Conservation (phyloP, 345 rosid species). For the Populus alba region DNA sequence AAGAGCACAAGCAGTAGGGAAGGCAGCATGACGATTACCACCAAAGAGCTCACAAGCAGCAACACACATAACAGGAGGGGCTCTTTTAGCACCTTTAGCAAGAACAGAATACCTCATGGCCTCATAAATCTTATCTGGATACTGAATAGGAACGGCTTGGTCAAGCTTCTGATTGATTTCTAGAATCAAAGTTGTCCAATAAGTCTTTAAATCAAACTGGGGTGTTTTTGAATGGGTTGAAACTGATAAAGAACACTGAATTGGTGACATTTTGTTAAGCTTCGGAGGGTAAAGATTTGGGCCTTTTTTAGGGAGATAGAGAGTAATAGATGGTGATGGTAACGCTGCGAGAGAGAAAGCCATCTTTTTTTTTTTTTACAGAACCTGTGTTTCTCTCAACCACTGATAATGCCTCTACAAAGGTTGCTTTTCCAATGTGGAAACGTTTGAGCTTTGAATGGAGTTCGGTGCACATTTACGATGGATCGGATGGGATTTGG, state of each 20-base stretch:
- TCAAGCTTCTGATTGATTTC: constrained; percentile 79
- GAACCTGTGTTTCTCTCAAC: neutral
- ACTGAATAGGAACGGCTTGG: constrained; percentile 61
- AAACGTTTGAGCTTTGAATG: neutral
- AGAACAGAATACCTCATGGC: constrained; percentile 94
- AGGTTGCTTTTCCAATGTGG: neutral
- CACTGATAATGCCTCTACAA: neutral
- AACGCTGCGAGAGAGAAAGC: constrained; percentile 27
- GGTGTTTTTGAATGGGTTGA: constrained; percentile 25
- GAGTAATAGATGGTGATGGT: constrained; percentile 21
- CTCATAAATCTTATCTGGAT: constrained; percentile 75
- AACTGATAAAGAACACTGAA: constrained; percentile 38
- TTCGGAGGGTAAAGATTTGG: neutral
- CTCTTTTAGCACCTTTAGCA: constrained; percentile 77
- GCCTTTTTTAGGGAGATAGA: constrained; percentile 22
- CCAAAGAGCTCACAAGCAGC: constrained; percentile 91
- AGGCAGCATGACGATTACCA: constrained; percentile 70
- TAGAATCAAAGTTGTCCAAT: constrained; percentile 60
- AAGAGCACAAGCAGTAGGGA: constrained; percentile 96
- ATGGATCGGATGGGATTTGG: neutral
- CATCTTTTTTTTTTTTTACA: constrained; percentile 18
- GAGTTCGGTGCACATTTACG: neutral
- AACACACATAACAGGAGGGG: constrained; percentile 95
- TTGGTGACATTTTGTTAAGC: constrained; percentile 4
- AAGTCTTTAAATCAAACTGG: constrained; percentile 73